Conservation (phyloP, 345 rosid species). For the Sisymbrium altissimum region DNA sequence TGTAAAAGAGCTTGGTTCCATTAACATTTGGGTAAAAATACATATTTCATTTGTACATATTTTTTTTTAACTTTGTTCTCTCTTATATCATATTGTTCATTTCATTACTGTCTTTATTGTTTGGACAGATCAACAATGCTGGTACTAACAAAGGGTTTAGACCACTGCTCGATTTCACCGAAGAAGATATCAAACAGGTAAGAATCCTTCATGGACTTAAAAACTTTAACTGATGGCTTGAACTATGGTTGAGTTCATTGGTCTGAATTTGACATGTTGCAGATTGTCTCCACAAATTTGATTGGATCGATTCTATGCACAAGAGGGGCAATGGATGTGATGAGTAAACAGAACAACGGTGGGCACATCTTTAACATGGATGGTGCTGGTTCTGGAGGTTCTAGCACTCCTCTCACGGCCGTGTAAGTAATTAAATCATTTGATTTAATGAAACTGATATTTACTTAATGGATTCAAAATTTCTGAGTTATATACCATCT, state of each 20-base stretch:
- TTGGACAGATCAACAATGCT: conserved; percentile 77
- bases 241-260: not conserved
- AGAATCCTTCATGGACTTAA: not conserved
- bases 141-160: conserved; percentile 95
- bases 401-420: conserved; percentile 95
- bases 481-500: conserved; percentile 13
- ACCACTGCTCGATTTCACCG: conserved; percentile 77
- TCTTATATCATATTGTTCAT: not conserved
- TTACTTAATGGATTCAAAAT: not conserved
- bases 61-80: not conserved
- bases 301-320: conserved; percentile 95
- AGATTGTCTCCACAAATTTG: conserved; percentile 96
- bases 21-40: conserved; percentile 82
- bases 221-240: not conserved
- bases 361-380: conserved; percentile 98
- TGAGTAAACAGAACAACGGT: conserved; percentile 64
- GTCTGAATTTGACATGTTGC: not conserved
- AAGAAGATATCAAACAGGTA: conserved; percentile 89
- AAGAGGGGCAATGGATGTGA: conserved; percentile 78
- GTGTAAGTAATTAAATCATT: conserved; percentile 50
- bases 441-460: not conserved
- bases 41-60: not conserved
- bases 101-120: conserved; percentile 3
- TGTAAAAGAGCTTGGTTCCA: conserved; percentile 64
- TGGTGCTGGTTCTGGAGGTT: conserved; percentile 97